Conservation (phyloP, 805 yeast genomes). For the Lipomyces yamadae region DNA sequence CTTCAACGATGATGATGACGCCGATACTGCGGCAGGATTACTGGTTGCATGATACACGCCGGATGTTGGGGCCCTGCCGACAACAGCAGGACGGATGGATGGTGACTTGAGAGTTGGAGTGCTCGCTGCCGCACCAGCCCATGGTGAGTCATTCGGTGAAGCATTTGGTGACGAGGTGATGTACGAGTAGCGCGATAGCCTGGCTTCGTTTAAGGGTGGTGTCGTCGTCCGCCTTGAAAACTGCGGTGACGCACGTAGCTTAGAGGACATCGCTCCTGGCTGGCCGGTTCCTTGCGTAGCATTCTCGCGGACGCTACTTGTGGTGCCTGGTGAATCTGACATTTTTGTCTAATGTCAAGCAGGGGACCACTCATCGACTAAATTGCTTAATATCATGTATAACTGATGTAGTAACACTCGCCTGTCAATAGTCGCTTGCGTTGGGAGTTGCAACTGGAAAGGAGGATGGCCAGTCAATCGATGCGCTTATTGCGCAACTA, state of each 20-base stretch:
- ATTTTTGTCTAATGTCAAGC: not conserved
- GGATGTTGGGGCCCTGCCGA: not conserved
- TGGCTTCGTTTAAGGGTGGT: not conserved
- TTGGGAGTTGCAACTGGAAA: too few species aligned
- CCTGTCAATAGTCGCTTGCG: not conserved
- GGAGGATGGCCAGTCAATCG: too few species aligned
- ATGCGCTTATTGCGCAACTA: not conserved
- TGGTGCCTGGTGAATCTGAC: not conserved
- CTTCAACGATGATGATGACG: conserved; percentile 5
- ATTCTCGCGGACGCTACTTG: not conserved
- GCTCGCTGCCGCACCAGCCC: not conserved
- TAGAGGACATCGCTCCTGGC: not conserved
- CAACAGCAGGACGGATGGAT: not conserved
- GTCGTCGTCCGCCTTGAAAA: not conserved
- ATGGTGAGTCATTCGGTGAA: not conserved
- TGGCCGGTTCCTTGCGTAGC: not conserved
- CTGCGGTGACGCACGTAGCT: not conserved
- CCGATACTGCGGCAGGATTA: not conserved
- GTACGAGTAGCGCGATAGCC: conserved; percentile 1
- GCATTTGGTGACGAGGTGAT: not conserved
- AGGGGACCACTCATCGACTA: not conserved
- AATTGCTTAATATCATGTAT: too few species aligned
- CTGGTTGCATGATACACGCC: not conserved
- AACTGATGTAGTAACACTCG: too few species aligned
- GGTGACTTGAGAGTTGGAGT: not conserved